Evolutionary conservation across 805 yeast species (phyloP).

Genomic region (Dipodascus albidus): DNA sequence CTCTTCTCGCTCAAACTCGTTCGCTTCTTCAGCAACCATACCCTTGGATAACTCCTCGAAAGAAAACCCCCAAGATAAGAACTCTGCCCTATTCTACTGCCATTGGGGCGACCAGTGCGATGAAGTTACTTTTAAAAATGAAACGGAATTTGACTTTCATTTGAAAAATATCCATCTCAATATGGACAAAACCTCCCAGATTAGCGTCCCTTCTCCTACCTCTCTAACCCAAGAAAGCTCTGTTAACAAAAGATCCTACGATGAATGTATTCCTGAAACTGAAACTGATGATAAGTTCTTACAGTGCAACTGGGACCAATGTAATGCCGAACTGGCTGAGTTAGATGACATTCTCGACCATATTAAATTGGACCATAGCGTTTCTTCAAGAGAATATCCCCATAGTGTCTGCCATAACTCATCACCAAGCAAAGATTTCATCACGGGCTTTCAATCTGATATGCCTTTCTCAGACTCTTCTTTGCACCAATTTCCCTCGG

Average conservation of each 20-base stretch:
- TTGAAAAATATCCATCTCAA: conserved; percentile 14
- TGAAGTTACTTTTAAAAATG: conserved; percentile 19
- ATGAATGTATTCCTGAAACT: not conserved
- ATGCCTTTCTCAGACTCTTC: not conserved
- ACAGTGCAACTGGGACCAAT: conserved; percentile 31
- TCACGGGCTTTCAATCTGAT: not conserved
- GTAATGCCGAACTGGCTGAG: conserved; percentile 22
- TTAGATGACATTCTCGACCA: conserved; percentile 20
- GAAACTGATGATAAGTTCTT: conserved; percentile 8
- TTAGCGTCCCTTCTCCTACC: not conserved
- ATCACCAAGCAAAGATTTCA: not conserved
- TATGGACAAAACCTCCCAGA: not conserved
- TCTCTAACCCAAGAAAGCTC: not conserved
- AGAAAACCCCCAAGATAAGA: not conserved
- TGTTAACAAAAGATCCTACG: not conserved
- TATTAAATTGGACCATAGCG: conserved; percentile 16
- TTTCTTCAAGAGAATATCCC: conserved; percentile 7
- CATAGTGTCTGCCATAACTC: conserved; percentile 6
- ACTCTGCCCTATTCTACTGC: conserved; percentile 16
- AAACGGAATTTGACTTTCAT: conserved; percentile 21
- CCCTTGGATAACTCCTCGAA: not conserved
- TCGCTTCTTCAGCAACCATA: not conserved
- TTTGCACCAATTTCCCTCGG: not conserved
- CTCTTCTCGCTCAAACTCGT: not conserved
- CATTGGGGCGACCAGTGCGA: conserved; percentile 27